Base-by-base conservation (phyloP, 2,329 filamentous ascomycete genomes). In the Calonectria pauciramosa region DNA sequence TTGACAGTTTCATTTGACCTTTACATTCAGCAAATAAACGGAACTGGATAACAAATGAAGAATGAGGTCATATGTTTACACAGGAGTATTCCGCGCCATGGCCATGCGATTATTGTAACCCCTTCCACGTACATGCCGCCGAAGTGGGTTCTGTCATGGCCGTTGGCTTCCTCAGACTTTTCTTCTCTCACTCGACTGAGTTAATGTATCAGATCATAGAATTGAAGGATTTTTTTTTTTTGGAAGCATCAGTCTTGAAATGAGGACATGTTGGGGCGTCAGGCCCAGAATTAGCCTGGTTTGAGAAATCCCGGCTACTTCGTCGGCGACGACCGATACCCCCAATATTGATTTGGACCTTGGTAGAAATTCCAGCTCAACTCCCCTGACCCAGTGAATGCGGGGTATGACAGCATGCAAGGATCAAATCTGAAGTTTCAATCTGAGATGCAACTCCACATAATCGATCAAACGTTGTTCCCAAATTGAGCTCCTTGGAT, bases 381-480 rank as follows among this genome's bases (percentile, higher is more conserved):
- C 32, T 20, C 32, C 23, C 9, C 41, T 23, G 30, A 36, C 51
- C 68, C 52, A 30, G 38, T 32, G 34, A 32, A 51, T 49, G 28
- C 49, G 41, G 63, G 47, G 63, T 51, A 60, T 16, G 44, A 16
- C 52, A 32, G 68, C 44, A 54, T 65, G 68, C 56, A 34, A 20
- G 20, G 44, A 52, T 64, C 68, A 30, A 1, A 64, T 52, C 30
- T 54, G 44, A 10, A 44, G 7, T 1, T 20, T 41, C 20, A 47
- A 47, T 47, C 20, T 47, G 6, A 47, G 7, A 47, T 44, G 49
- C 38, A 16, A 26, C 44, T 23, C 38, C 52, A n/a, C 60, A 47
- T 20, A 54, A 32, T 49, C 32, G n/a, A 49, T 60, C 16, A 30
- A 28, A 59, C 23, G 36, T 47, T 59, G 30, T n/a, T 14, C 41